Conservation (phyloP, 768 basidiomycete genomes). For the Russula emetica region DNA sequence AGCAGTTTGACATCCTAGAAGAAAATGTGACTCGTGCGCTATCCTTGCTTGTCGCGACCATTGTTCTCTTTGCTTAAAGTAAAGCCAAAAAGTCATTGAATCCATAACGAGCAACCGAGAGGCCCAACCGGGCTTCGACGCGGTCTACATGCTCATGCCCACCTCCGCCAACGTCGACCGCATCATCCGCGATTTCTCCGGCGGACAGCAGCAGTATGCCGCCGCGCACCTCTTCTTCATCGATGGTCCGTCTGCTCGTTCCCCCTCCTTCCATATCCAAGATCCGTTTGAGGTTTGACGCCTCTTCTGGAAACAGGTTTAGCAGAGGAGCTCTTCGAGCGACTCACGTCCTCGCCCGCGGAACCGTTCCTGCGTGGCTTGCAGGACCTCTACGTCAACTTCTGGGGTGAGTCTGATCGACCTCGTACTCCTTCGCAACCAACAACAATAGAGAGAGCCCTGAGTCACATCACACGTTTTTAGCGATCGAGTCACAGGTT, state of each 20-base stretch:
- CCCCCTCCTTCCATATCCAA: too few species aligned
- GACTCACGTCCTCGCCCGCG: constrained; percentile 68
- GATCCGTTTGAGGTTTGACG: not conserved
- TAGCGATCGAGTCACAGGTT: constrained; percentile 81
- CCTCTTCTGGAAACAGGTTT: constrained; percentile 49
- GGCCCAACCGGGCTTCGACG: constrained; percentile 82
- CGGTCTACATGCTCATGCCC: constrained; percentile 91
- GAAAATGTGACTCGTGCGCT: constrained; percentile 93
- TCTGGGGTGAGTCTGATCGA: constrained; percentile 65
- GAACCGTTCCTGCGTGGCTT: constrained; percentile 71
- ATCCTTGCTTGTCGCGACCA: not conserved
- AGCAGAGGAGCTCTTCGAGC: constrained; percentile 70
- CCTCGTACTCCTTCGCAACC: not conserved
- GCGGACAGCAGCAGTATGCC: constrained; percentile 65
- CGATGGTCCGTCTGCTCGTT: constrained; percentile 56
- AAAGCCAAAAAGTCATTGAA: constrained; percentile 71
- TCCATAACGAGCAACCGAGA: constrained; percentile 78
- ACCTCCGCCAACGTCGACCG: constrained; percentile 92
- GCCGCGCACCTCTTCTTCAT: constrained; percentile 90
- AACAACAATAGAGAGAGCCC: not conserved
- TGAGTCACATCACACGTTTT: not conserved
- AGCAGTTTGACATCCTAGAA: constrained; percentile 90
- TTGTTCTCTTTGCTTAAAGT: not conserved
- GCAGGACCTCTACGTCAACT: constrained; percentile 88
- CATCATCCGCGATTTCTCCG: constrained; percentile 78